Conservation (phyloP, 2,329 filamentous ascomycete genomes). For the Fusarium falciforme region DNA sequence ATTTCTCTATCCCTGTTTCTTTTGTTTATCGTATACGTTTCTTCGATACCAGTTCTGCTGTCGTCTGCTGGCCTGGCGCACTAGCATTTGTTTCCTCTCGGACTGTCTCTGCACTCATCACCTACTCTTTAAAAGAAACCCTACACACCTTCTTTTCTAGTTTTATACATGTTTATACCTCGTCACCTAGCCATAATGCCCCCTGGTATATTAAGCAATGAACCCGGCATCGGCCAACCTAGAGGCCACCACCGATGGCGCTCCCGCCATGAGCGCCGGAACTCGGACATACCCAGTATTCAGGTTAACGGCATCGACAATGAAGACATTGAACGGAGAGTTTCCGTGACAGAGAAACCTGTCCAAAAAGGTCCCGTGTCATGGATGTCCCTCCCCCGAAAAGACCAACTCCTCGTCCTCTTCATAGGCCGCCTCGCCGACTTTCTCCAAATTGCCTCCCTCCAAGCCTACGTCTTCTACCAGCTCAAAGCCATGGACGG, state of each 20-base stretch:
- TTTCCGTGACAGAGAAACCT: background rate
- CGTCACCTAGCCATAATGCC: background rate
- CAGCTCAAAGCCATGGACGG: constrained; percentile 75
- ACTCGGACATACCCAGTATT: background rate
- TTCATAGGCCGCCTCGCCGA: constrained; percentile 78
- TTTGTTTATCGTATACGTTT: background rate
- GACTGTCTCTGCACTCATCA: background rate
- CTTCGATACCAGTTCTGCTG: background rate
- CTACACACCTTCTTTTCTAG: background rate
- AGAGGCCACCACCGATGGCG: background rate
- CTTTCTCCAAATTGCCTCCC: constrained; percentile 76
- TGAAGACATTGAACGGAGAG: constrained; percentile 10
- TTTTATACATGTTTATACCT: background rate
- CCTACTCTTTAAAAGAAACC: background rate
- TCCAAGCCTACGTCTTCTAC: constrained; percentile 81
- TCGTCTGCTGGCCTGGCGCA: background rate
- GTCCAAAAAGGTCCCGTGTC: constrained; percentile 59
- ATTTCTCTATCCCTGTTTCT: background rate
- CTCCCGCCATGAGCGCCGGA: background rate
- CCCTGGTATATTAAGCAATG: constrained; percentile 22
- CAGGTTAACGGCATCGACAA: background rate
- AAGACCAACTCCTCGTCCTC: constrained; percentile 76
- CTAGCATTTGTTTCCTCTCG: background rate
- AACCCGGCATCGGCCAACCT: background rate
- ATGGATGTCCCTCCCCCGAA: constrained; percentile 77